Evolutionary conservation across 257 asterid species (phyloP), one percentile per base, ranked within the genome.

Genomic region (Nicotiana benthamiana): DNA sequence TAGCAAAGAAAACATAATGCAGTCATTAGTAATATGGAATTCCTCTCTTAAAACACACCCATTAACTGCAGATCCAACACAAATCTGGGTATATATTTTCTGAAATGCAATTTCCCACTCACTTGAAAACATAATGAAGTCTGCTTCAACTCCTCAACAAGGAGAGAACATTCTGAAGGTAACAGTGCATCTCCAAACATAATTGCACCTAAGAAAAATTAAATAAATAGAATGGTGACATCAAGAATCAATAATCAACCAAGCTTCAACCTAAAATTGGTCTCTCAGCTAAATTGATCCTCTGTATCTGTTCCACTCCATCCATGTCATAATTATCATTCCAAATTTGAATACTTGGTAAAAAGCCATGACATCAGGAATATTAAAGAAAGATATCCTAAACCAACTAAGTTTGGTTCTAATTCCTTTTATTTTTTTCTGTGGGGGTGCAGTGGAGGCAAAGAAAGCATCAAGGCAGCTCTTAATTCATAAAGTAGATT

Each of bases 121-220:
- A 95, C 99, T 90, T 95, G 99, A 88, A 95, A 95, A 88, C 99
- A 95, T 53, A 92, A 87, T 61, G 98, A 92, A 75, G 97, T 93
- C 84, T 84, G 91, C 84, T 90, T 90, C 91, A 95, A 89, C 90
- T 95, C 99, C 82, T 95, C 94, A 26, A 95, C 97, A 67, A 95
- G 86, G 80, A 95, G 95, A 75, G 97, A 92, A 86, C 99, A 95
- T 84, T 95, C 99, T 43, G 98, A 93, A 80, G 91, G 93, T 85
- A 95, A 89, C 88, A 95, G 83, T 22, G 93, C 75, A 84, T 95
- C 99, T 65, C 99, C 99, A 84, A 95, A 95, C 99, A 95, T 95
- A 61, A 95, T 95, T 27, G 99, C 99, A 81, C 99, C 99, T 95
- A 80, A 80, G 75, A 72, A 32, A 53, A 27, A 56, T 56, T 32